These are phyloP conservation scores for Lonicera japonica DNA, from an alignment of 129 eudicot genomes.

Conservation along the genomic window DNA sequence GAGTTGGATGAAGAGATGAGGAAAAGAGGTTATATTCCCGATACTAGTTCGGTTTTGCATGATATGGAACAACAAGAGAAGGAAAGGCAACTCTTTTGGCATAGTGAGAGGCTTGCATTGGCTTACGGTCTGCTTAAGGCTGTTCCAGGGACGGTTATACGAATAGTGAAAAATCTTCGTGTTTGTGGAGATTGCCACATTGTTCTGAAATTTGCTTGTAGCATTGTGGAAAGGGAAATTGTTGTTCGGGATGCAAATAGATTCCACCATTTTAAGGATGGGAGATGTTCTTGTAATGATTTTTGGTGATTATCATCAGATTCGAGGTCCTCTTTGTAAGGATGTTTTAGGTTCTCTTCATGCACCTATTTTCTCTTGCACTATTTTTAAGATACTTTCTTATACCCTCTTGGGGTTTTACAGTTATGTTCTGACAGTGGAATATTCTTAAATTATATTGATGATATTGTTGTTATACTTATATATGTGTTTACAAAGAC, in stretches of 20 bases:
- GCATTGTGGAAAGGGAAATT: constrained; percentile 52
- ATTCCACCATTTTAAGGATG: constrained; percentile 85
- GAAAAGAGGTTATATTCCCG: constrained; percentile 78
- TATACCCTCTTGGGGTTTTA: too few relatives aligned
- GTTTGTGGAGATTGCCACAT: constrained; percentile 89
- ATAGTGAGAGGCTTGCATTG: constrained; percentile 81
- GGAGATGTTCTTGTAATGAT: constrained; percentile 70
- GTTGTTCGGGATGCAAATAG: constrained; percentile 75
- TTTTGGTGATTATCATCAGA: constrained; percentile 47
- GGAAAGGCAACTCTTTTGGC: constrained; percentile 86
- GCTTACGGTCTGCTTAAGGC: constrained; percentile 75
- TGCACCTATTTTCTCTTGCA: neutral
- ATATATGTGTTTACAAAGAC: too few relatives aligned
- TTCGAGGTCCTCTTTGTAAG: too few relatives aligned
- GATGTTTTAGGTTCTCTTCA: neutral
- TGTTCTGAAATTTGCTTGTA: constrained; percentile 48
- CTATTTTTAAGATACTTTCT: too few relatives aligned
- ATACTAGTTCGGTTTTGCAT: constrained; percentile 68
- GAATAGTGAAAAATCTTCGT: constrained; percentile 70
- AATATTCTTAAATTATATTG: too few relatives aligned
- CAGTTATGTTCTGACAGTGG: too few relatives aligned
- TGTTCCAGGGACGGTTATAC: constrained; percentile 51
- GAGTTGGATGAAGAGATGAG: constrained; percentile 76
- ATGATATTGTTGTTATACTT: too few relatives aligned
- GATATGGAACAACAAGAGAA: constrained; percentile 68